A percentile compares a stretch with the other conserved stretches of the same genome.
These are phyloP conservation scores for Tetracentron sinense DNA, from an alignment of 164 flowering plant genomes.

Conservation along the genomic window DNA sequence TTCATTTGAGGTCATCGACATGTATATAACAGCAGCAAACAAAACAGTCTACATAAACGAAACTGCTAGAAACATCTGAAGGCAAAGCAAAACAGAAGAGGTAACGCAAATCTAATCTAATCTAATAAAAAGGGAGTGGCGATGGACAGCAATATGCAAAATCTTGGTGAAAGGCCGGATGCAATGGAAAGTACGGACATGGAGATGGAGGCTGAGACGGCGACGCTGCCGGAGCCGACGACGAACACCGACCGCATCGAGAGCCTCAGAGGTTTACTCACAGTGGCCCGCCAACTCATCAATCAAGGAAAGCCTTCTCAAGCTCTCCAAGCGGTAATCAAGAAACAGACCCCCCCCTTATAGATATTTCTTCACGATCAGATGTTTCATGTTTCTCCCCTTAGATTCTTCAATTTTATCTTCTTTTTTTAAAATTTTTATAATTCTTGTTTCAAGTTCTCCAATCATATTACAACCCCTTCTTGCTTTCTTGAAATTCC, in stretches of 20 bases:
- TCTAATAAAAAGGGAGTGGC: neutral
- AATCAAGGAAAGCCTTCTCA: constrained; percentile 41
- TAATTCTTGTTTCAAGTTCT: too few relatives aligned
- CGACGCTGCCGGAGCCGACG: constrained; percentile 6
- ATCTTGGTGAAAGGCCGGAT: neutral
- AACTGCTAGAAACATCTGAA: too few relatives aligned
- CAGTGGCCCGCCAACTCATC: constrained; percentile 38
- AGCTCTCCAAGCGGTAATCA: constrained; percentile 49
- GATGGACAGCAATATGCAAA: neutral
- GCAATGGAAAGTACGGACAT: constrained; percentile 16
- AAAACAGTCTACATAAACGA: too few relatives aligned
- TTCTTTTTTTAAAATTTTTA: neutral
- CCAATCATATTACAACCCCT: too few relatives aligned
- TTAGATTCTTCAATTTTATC: neutral
- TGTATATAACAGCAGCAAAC: too few relatives aligned
- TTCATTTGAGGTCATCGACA: too few relatives aligned
- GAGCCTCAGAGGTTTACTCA: constrained; percentile 24
- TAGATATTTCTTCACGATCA: neutral
- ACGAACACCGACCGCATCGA: constrained; percentile 7
- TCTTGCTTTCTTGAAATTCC: neutral
- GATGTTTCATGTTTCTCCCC: neutral
- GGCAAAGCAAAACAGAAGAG: too few relatives aligned
- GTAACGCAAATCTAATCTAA: neutral
- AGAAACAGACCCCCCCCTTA: neutral
- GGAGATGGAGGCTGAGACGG: constrained; percentile 24